Evolutionary conservation across 1,284 basidiomycete species (phyloP).

Genomic region (Cutaneotrichosporon dermatis): DNA sequence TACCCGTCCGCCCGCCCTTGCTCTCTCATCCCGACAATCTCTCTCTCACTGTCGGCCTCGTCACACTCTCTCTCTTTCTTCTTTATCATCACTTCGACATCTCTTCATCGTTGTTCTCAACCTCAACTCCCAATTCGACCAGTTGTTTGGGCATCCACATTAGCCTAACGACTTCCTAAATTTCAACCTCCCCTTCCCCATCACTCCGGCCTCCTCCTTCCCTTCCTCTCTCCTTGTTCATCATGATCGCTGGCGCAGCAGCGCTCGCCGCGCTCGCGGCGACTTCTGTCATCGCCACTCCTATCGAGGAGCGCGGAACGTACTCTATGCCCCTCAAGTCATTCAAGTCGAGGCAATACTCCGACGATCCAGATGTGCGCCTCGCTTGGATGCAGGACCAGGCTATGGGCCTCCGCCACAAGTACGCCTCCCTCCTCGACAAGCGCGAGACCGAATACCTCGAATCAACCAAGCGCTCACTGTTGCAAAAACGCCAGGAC

Average conservation of each 20-base stretch:
- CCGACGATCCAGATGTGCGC: slow-evolving; percentile 24
- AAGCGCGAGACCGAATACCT: slow-evolving; percentile 21
- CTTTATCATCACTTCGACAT: no score
- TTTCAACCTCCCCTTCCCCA: no score
- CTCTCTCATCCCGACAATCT: not conserved
- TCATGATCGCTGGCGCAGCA: not conserved
- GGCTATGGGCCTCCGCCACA: slow-evolving; percentile 28
- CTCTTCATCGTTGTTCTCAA: no score
- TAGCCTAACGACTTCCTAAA: no score
- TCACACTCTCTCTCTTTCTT: not conserved
- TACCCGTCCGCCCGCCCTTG: not conserved
- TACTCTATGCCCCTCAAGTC: slow-evolving; percentile 18
- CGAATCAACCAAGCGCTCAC: slow-evolving; percentile 4
- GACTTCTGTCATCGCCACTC: slow-evolving; percentile 4
- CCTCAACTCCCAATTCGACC: no score
- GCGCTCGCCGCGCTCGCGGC: slow-evolving; percentile 6
- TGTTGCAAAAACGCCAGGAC: slow-evolving; percentile 12
- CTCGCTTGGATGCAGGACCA: slow-evolving; percentile 35
- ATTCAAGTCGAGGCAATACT: slow-evolving; percentile 25
- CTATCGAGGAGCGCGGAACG: not conserved
- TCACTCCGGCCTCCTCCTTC: no score
- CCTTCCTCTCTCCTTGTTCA: not conserved
- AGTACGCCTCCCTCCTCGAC: slow-evolving; percentile 32
- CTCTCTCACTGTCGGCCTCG: no score
- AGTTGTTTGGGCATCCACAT: no score